Evolutionary conservation across 140 eudicot genomes (phyloP), one percentile per base, ranked within the genome.

Genomic region (Oenanthe javanica): DNA sequence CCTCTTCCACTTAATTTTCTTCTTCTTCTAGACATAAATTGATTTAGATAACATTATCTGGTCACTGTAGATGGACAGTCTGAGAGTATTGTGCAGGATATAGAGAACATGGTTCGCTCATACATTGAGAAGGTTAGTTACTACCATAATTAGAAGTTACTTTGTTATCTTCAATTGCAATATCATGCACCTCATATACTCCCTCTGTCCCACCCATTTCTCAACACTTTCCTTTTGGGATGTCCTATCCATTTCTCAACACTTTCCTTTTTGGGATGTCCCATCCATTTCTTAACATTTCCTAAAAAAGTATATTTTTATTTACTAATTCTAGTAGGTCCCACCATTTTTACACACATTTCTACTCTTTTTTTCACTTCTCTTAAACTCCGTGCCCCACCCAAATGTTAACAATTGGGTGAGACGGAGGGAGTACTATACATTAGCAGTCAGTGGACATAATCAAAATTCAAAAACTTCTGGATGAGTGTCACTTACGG

Each of bases 41-140:
- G 27, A 63, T 63, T 64, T 81, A 49, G 51, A 73, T 25, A 45
- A 42, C 36, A 11, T 9, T 2, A 57, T 9, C 40, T 84, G 75
- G 42, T 79, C 54, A 72, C 66, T 87, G 82, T 73, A 95, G 99
- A 95, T 77, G 99, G 99, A 47, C 99, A 95, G 78, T 87, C 97
- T 71, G 99, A 95, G 25, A 89, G 87, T 87, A 86, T 92, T 84
- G 99, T 95, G 79, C 86, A 77, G 70, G 99, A 95, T 31, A 95
- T 95, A 77, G 97, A 92, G 72, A 92, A 89, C 83, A 95, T 95
- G 99, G 99, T 95, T 83, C 96, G 97, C 73, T 80, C 93, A 36
- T 95, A 83, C 83, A 95, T 95, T 81, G 96, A 95, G 87, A 95
- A 95, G 96, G 99, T 92, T 87, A 77, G 19, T 57, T 76, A 7